Conservation (phyloP, 306 rosid genomes). For the Sicyos baderoa region DNA sequence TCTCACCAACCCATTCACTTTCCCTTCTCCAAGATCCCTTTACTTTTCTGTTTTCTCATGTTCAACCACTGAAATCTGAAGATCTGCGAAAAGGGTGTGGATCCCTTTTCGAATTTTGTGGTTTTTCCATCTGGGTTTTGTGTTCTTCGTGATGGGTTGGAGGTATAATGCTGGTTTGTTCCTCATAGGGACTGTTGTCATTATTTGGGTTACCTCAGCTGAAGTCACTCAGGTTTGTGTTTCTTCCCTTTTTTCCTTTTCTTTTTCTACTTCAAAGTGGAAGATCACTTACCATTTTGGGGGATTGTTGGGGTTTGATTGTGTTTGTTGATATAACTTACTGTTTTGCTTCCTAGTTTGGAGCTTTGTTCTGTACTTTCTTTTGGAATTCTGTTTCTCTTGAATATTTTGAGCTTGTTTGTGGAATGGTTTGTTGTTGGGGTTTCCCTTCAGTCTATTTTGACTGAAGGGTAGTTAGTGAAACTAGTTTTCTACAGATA, state of each 20-base stretch:
- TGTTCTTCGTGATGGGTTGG: slow-evolving; percentile 50
- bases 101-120: slow-evolving; percentile 24
- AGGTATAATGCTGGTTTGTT: slow-evolving; percentile 73
- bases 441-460: not conserved
- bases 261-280: not conserved
- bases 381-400: not conserved
- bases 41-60: not conserved
- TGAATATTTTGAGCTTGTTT: slow-evolving; percentile 5
- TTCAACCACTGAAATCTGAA: not conserved
- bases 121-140: slow-evolving; percentile 30
- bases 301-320: not conserved
- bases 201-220: slow-evolving; percentile 95
- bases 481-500: not conserved
- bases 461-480: not conserved
- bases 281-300: not conserved
- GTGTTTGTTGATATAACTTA: not conserved
- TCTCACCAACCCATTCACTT: slow-evolving; percentile 10
- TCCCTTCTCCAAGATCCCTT: not conserved
- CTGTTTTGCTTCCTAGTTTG: not conserved
- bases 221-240: slow-evolving; percentile 85
- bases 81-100: slow-evolving; percentile 19
- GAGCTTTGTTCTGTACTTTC: not conserved
- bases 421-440: slow-evolving; percentile 1
- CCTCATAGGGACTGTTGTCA: slow-evolving; percentile 68
- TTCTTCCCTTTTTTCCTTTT: not conserved